phyloP scores from a whole-genome alignment of 2,329 filamentous ascomycete species.

The Cryphonectria nitschkei region DNA sequence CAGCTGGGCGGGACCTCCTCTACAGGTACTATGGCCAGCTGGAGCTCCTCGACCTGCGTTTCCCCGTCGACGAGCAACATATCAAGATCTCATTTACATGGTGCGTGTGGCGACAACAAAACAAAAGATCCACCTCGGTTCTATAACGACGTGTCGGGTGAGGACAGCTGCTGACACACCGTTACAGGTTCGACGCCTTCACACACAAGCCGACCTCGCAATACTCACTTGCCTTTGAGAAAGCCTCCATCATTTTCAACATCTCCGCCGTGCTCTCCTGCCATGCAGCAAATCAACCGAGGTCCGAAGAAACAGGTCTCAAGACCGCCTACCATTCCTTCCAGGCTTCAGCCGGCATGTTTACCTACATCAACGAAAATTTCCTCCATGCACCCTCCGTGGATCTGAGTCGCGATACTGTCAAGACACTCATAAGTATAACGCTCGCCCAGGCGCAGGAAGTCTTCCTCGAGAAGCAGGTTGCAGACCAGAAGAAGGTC shows the following conservation, averaged over 20 bases:
- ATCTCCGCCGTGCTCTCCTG: slow-evolving; percentile 96
- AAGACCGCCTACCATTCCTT: slow-evolving; percentile 98
- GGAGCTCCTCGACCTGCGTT: slow-evolving; percentile 89
- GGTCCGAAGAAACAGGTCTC: slow-evolving; percentile 87
- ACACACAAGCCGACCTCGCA: slow-evolving; percentile 97
- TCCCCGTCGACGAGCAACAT: slow-evolving; percentile 97
- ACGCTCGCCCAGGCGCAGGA: slow-evolving; percentile 97
- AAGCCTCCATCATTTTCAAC: slow-evolving; percentile 99
- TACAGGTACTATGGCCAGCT: slow-evolving; percentile 98
- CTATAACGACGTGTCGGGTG: too few relatives aligned
- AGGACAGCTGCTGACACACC: slow-evolving; percentile 15
- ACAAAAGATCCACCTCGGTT: neutral
- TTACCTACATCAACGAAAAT: slow-evolving; percentile 99
- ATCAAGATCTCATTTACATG: slow-evolving; percentile 99
- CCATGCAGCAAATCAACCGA: slow-evolving; percentile 90
- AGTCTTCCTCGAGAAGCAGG: slow-evolving; percentile 95
- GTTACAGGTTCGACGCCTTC: slow-evolving; percentile 94
- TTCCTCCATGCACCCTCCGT: slow-evolving; percentile 95
- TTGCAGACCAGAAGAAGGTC: slow-evolving; percentile 89
- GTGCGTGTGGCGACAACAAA: slow-evolving; percentile 52
- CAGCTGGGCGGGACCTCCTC: slow-evolving; percentile 86
- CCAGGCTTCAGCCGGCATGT: slow-evolving; percentile 98
- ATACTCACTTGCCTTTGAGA: slow-evolving; percentile 96
- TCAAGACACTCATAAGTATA: slow-evolving; percentile 90
- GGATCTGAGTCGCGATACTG: slow-evolving; percentile 93